Evolutionary conservation across 2,329 filamentous ascomycete species (phyloP).

Genomic region (Raffaelea albimanens): DNA sequence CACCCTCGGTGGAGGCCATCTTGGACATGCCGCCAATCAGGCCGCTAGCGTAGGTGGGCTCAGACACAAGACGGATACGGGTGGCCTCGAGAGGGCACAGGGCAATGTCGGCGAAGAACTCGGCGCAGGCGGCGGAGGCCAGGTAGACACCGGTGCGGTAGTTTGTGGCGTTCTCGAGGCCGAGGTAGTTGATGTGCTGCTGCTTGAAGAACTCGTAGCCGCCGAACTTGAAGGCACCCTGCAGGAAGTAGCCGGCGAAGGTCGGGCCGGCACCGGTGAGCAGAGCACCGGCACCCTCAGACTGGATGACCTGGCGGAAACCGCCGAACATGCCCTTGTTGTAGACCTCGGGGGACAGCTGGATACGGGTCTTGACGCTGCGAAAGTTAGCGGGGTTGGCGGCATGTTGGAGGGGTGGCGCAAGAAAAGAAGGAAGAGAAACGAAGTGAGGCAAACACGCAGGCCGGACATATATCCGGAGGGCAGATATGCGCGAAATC

Average conservation of each 20-base stretch:
- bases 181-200: conserved; percentile 64
- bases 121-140: conserved; percentile 47
- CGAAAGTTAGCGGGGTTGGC: not conserved
- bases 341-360: conserved; percentile 73
- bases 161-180: conserved; percentile 59
- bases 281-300: conserved; percentile 68
- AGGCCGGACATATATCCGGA: not conserved
- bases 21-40: conserved; percentile 63
- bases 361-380: conserved; percentile 81
- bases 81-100: conserved; percentile 80
- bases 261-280: conserved; percentile 72
- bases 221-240: conserved; percentile 81
- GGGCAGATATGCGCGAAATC: not conserved
- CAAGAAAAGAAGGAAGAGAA: not conserved
- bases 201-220: conserved; percentile 88
- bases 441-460: not conserved
- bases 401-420: not conserved
- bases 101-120: conserved; percentile 59
- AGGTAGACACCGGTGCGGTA: conserved; percentile 68
- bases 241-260: conserved; percentile 73
- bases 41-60: conserved; percentile 67
- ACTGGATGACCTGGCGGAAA: conserved; percentile 65
- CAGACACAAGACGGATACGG: conserved; percentile 73
- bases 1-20: conserved; percentile 64
- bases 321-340: conserved; percentile 71